phyloP scores from a whole-genome alignment of 2,329 filamentous ascomycete species.

The Sarocladium oryzae region DNA sequence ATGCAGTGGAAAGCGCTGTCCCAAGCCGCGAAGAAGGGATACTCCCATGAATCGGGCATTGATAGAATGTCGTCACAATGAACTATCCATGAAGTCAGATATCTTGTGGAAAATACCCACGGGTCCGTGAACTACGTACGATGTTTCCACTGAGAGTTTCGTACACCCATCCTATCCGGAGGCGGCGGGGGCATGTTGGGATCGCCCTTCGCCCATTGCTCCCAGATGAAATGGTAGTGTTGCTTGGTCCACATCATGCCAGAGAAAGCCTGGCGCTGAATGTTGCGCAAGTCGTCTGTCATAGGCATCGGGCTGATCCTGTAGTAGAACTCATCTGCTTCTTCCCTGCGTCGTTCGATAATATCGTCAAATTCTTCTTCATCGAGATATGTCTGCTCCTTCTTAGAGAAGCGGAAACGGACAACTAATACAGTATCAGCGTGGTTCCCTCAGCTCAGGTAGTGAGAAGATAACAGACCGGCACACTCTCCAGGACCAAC shows the following conservation, averaged over 20 bases:
- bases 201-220: slow-evolving; percentile 95
- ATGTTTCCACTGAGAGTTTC: slow-evolving; percentile 90
- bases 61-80: slow-evolving; percentile 91
- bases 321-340: slow-evolving; percentile 95
- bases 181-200: slow-evolving; percentile 83
- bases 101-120: too few species aligned
- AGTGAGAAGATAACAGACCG: slow-evolving; percentile 48
- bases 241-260: slow-evolving; percentile 99
- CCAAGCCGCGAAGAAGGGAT: slow-evolving; percentile 97
- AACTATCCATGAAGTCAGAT: slow-evolving; percentile 34
- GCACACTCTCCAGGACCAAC: slow-evolving; percentile 88
- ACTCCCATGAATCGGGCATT: slow-evolving; percentile 98
- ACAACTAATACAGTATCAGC: slow-evolving; percentile 52
- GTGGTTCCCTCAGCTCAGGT: slow-evolving; percentile 5
- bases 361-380: slow-evolving; percentile 90
- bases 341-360: slow-evolving; percentile 76
- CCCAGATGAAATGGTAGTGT: slow-evolving; percentile 94
- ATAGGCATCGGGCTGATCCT: slow-evolving; percentile 88
- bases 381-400: slow-evolving; percentile 72
- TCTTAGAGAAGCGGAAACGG: slow-evolving; percentile 78
- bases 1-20: slow-evolving; percentile 97
- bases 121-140: too few species aligned
- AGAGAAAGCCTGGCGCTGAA: slow-evolving; percentile 88
- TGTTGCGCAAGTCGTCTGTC: slow-evolving; percentile 87
- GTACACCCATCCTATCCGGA: slow-evolving; percentile 67